These are phyloP conservation scores for Inga oerstediana DNA, from an alignment of 306 rosid species.

Conservation along the genomic window DNA sequence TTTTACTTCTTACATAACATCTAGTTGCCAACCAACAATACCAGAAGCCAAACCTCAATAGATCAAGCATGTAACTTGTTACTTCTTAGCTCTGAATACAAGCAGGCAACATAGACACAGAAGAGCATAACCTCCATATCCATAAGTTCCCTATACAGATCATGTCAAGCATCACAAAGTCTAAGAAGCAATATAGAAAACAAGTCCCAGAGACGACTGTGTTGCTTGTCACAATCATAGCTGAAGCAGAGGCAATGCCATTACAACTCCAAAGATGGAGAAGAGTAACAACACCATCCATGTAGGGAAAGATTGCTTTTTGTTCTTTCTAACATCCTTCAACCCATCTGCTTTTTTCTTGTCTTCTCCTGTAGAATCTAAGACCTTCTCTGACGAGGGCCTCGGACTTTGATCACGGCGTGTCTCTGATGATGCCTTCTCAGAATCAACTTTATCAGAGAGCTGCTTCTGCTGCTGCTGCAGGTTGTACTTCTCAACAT, in stretches of 20 bases:
- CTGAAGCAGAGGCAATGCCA: conserved; percentile 97
- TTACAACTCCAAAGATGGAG: conserved; percentile 86
- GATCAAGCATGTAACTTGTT: conserved; percentile 33
- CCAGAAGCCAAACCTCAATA: conserved; percentile 36
- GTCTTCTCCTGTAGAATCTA: conserved; percentile 51
- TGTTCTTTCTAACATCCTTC: conserved; percentile 50
- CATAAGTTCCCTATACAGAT: conserved; percentile 56
- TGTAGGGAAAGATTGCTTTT: conserved; percentile 70
- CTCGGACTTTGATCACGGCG: conserved; percentile 47
- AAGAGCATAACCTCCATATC: conserved; percentile 47
- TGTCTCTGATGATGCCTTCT: conserved; percentile 44
- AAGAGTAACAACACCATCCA: conserved; percentile 90
- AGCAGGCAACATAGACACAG: conserved; percentile 49
- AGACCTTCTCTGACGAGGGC: conserved; percentile 45
- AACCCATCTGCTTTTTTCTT: conserved; percentile 45
- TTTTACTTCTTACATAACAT: neutral
- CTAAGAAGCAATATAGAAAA: conserved; percentile 42
- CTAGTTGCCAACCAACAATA: neutral
- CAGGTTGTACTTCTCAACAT: conserved; percentile 79
- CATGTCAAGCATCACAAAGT: conserved; percentile 51
- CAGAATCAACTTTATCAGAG: conserved; percentile 55
- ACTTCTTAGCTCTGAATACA: conserved; percentile 42
- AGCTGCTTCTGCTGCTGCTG: conserved; percentile 28
- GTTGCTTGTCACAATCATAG: conserved; percentile 53
- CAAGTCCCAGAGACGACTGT: conserved; percentile 36